Base-by-base conservation (phyloP, 768 basidiomycete species). In the Suillus plorans region DNA sequence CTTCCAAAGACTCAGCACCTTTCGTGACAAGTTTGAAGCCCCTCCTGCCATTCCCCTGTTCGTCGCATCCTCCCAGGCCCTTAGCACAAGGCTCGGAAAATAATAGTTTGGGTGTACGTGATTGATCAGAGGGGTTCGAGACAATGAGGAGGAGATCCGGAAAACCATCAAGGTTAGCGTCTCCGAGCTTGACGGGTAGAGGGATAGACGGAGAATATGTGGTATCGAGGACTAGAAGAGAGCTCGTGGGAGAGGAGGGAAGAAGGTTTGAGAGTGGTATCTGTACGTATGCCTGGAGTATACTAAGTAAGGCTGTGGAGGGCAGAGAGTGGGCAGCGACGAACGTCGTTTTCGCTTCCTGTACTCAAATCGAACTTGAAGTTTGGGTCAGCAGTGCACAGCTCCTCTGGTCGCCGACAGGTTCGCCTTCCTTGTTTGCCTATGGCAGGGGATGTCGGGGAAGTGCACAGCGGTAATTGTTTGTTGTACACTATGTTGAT, bases 401-500 rank as follows among this genome's bases (percentile, higher is more conserved):
- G 84, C n/a, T 88, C 81, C 20, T 90, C 86, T 8, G 91, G 94
- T 4, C 84, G 83, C 62, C 96, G 82, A 71, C 96, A 98, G 20
- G 82, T 77, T 60, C 80, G 80, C 14, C 80, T 77, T 20, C 84
- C 85, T 68, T 86, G 81, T 69, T 80, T 82, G 42, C 76, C 71
- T 5, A 80, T 65, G 8, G 80, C 81, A 13, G 81, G 79, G 16
- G 85, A 80, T 0, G 86, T 83, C 2, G 86, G 74, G 0, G 84
- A 82, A 1, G 85, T 73, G 74, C 97, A 99, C 0, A 97, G 82
- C 0, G 89, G 87, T 34, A 95, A 85, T 74, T 99, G 97, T 67
- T 89, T 83, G 75, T 99, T 99, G 78, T 94, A 98, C 5, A 89
- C 96, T 63, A 99, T 90, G 72, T 96, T 97, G 76, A 99, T 85